Conservation (phyloP, 1,284 basidiomycete species). For the Malassezia yamatoensis region DNA sequence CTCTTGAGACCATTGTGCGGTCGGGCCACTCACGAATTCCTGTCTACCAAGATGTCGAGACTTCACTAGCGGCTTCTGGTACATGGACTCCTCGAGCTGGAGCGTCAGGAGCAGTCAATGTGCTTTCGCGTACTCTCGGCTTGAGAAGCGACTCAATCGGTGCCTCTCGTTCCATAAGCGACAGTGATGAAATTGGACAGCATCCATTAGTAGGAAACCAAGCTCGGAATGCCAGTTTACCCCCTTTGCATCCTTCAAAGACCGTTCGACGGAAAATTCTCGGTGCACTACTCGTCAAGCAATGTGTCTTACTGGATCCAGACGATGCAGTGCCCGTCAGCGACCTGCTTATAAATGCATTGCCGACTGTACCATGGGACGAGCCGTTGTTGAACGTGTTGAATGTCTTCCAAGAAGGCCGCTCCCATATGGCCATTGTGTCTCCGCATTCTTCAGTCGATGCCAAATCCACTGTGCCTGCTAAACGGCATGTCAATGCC, state of each 20-base stretch:
- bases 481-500: background rate
- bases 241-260: background rate
- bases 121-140: background rate
- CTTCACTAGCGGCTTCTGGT: conserved; percentile 1
- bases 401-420: conserved; percentile 80
- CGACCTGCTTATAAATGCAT: conserved; percentile 56
- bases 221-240: background rate
- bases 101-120: background rate
- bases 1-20: conserved; percentile 62
- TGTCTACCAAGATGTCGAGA: conserved; percentile 51
- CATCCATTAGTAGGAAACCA: background rate
- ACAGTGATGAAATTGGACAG: background rate
- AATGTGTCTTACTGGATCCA: conserved; percentile 77
- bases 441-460: conserved; percentile 42
- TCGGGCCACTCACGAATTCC: conserved; percentile 64
- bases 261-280: conserved; percentile 55
- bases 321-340: conserved; percentile 53
- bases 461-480: conserved; percentile 6
- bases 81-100: conserved; percentile 2
- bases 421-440: conserved; percentile 83
- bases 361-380: conserved; percentile 73
- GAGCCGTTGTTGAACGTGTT: conserved; percentile 75
- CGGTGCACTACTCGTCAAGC: conserved; percentile 70
- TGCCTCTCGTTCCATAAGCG: background rate
- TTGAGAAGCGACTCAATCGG: background rate